These are phyloP conservation scores for Colletotrichum shisoi DNA, from an alignment of 2,329 filamentous ascomycete genomes.

Conservation along the genomic window DNA sequence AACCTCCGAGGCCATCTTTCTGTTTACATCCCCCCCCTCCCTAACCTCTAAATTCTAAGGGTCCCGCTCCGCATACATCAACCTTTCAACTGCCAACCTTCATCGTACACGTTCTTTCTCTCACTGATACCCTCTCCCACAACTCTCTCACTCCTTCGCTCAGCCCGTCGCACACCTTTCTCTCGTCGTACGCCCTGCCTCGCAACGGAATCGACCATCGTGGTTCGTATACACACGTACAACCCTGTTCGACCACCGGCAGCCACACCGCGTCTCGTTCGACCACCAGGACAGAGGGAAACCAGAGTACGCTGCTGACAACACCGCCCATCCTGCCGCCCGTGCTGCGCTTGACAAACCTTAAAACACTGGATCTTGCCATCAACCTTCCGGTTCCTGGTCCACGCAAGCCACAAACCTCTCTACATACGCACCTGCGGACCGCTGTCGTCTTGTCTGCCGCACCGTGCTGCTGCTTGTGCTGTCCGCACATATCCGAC, in stretches of 20 bases:
- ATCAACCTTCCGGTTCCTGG: slow-evolving; percentile 29
- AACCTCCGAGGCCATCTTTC: slow-evolving; percentile 33
- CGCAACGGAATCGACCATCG: neutral
- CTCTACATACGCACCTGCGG: slow-evolving; percentile 14
- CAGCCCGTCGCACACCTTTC: neutral
- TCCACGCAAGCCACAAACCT: slow-evolving; percentile 27
- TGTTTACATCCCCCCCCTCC: slow-evolving; percentile 8
- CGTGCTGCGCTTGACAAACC: slow-evolving; percentile 35
- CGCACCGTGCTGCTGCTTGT: neutral
- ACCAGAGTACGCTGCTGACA: slow-evolving; percentile 9
- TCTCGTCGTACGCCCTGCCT: neutral
- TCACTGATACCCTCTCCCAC: neutral
- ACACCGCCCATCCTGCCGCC: slow-evolving; percentile 1
- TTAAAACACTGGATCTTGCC: slow-evolving; percentile 25
- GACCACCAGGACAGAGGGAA: slow-evolving; percentile 3
- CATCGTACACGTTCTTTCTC: neutral
- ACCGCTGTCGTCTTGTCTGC: slow-evolving; percentile 1
- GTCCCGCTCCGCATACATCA: slow-evolving; percentile 17
- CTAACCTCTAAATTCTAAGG: slow-evolving; percentile 17
- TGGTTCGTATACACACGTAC: neutral
- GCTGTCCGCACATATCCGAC: slow-evolving; percentile 12
- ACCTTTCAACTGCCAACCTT: slow-evolving; percentile 9
- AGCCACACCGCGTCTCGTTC: slow-evolving; percentile 5
- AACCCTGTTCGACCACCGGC: neutral
- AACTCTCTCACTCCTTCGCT: neutral